A percentile compares a stretch with the other conserved stretches of the same genome.
These are phyloP conservation scores for Neopestalotiopsis clavispora DNA, from an alignment of 2,329 filamentous ascomycete genomes.

Conservation along the genomic window DNA sequence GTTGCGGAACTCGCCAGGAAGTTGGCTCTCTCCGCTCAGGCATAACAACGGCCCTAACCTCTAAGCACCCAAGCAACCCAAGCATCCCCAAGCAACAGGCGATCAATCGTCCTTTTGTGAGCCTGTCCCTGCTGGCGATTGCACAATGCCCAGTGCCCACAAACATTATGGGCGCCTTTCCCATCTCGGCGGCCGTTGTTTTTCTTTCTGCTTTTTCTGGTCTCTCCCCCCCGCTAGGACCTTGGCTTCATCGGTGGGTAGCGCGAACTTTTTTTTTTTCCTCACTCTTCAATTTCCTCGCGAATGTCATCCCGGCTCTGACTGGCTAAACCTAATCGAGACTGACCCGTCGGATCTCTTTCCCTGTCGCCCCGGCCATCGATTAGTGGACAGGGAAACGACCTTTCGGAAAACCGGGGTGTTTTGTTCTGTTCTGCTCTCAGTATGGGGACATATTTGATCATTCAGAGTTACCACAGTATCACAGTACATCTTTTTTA, in stretches of 20 bases:
- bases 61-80: neutral
- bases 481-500: neutral
- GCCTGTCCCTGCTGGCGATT: conserved; percentile 2
- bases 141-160: neutral
- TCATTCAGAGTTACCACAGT: neutral
- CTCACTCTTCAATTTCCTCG: neutral
- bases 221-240: neutral
- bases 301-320: neutral
- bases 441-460: neutral
- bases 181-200: conserved; percentile 1
- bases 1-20: conserved; percentile 2
- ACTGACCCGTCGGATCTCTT: conserved; percentile 1
- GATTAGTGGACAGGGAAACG: neutral
- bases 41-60: conserved; percentile 7
- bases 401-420: neutral
- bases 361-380: conserved; percentile 3
- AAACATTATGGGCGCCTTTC: neutral
- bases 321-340: neutral
- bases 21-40: neutral
- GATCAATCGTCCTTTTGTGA: conserved; percentile 1
- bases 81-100: neutral
- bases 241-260: neutral
- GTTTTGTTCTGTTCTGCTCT: neutral
- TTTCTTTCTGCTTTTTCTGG: neutral
- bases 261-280: neutral